Conservation (phyloP, 768 basidiomycete species). For the Macrolepiota dolichaula region DNA sequence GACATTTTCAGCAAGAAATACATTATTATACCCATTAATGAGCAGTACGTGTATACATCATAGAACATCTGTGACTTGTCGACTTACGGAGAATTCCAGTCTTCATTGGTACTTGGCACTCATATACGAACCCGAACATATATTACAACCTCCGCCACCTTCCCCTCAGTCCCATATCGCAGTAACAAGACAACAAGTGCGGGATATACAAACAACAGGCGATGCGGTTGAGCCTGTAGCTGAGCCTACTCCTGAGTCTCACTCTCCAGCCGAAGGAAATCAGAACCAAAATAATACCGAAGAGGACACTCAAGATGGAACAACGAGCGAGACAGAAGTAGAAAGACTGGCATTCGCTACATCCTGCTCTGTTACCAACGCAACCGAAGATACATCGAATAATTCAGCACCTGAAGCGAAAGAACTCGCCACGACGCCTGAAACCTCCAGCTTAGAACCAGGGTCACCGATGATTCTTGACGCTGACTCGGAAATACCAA, state of each 20-base stretch:
- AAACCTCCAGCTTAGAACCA: background rate
- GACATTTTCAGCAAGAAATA: slow-evolving; percentile 90
- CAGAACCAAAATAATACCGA: slow-evolving; percentile 13
- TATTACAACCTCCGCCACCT: slow-evolving; percentile 39
- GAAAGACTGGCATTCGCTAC: slow-evolving; percentile 24
- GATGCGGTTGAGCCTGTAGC: background rate
- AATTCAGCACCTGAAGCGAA: slow-evolving; percentile 11
- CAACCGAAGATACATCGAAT: slow-evolving; percentile 10
- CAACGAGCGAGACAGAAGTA: slow-evolving; percentile 28
- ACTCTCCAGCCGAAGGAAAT: background rate
- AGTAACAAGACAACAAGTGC: slow-evolving; percentile 20
- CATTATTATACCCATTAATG: slow-evolving; percentile 94
- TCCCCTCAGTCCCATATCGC: background rate
- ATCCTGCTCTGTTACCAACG: slow-evolving; percentile 22
- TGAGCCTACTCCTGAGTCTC: slow-evolving; percentile 3
- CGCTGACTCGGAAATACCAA: slow-evolving; percentile 2
- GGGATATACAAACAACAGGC: slow-evolving; percentile 6
- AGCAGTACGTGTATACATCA: slow-evolving; percentile 55
- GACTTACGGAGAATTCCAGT: slow-evolving; percentile 35
- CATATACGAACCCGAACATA: slow-evolving; percentile 77
- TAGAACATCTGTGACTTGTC: background rate
- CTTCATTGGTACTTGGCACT: slow-evolving; percentile 97
- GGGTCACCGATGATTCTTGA: slow-evolving; percentile 3
- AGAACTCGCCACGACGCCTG: background rate
- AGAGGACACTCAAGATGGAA: slow-evolving; percentile 12